phyloP scores from a whole-genome alignment of 768 basidiomycete genomes.

The Gloeophyllum trabeum region DNA sequence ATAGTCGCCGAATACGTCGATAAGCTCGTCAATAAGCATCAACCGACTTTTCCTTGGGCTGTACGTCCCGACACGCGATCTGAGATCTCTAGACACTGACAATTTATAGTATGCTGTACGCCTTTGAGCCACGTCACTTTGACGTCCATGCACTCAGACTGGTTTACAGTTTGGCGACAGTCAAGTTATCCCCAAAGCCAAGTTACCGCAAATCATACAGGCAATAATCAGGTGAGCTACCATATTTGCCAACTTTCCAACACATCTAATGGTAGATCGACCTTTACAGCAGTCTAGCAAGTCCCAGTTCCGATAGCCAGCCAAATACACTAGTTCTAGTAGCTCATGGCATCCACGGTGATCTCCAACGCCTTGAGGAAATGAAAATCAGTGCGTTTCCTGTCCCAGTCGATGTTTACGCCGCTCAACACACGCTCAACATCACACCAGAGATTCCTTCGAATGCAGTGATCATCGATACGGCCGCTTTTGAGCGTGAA shows the following conservation, averaged over 20 bases:
- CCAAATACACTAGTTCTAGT: slow-evolving; percentile 66
- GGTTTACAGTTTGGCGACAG: slow-evolving; percentile 62
- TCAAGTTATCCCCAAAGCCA: slow-evolving; percentile 54
- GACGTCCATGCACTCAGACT: slow-evolving; percentile 2
- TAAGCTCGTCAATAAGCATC: slow-evolving; percentile 48
- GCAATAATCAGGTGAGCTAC: slow-evolving; percentile 52
- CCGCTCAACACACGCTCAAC: background rate
- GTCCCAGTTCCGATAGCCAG: slow-evolving; percentile 65
- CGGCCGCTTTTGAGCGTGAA: slow-evolving; percentile 47
- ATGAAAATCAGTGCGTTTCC: slow-evolving; percentile 64
- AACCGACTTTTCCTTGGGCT: slow-evolving; percentile 62
- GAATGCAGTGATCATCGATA: slow-evolving; percentile 62
- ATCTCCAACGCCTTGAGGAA: slow-evolving; percentile 57
- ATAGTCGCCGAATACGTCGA: slow-evolving; percentile 62
- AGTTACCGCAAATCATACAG: slow-evolving; percentile 61
- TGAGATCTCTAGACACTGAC: slow-evolving; percentile 6
- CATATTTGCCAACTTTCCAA: background rate
- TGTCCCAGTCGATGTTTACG: background rate
- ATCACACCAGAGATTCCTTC: slow-evolving; percentile 56
- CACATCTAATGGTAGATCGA: slow-evolving; percentile 1
- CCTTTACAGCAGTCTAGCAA: slow-evolving; percentile 47
- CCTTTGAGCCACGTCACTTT: slow-evolving; percentile 6
- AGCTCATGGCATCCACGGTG: slow-evolving; percentile 44
- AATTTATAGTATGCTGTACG: slow-evolving; percentile 54
- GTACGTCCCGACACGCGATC: slow-evolving; percentile 28